Conservation (phyloP, 495 filamentous ascomycete genomes). For the Hypoxylon lienhwacheense region DNA sequence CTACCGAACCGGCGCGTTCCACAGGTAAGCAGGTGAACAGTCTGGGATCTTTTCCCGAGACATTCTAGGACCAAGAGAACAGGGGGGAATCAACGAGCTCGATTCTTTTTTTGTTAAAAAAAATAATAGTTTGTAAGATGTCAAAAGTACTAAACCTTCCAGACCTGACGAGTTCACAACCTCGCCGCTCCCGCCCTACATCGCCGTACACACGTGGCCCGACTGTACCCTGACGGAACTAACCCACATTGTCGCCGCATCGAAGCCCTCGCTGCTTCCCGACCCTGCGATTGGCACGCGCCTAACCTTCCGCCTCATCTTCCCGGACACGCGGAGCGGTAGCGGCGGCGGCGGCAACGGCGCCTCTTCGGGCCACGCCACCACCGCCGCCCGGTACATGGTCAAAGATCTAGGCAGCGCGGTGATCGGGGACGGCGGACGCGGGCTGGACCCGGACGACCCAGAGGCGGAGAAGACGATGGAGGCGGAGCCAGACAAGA, state of each 20-base stretch:
- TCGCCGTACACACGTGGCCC: constrained; percentile 88
- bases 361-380: no score
- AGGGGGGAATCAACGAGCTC: no score
- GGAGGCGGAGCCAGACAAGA: constrained; percentile 58
- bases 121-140: no score
- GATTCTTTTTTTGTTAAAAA: constrained; percentile 5
- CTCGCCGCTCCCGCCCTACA: constrained; percentile 61
- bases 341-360: no score
- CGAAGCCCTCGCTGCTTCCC: constrained; percentile 60
- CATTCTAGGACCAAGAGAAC: not conserved
- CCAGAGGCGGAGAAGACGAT: constrained; percentile 23
- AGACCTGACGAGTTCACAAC: constrained; percentile 69
- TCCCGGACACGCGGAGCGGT: constrained; percentile 69
- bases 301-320: constrained; percentile 83
- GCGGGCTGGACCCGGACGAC: constrained; percentile 44
- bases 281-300: constrained; percentile 75
- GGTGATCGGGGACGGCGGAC: constrained; percentile 67
- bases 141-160: no score
- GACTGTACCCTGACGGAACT: constrained; percentile 83
- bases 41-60: not conserved
- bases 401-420: constrained; percentile 79
- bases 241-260: constrained; percentile 59
- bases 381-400: constrained; percentile 61
- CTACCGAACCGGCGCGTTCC: constrained; percentile 72
- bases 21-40: constrained; percentile 55